Base-by-base conservation (phyloP, 371 early-diverging fungal genomes). In the Actinomucor elegans region DNA sequence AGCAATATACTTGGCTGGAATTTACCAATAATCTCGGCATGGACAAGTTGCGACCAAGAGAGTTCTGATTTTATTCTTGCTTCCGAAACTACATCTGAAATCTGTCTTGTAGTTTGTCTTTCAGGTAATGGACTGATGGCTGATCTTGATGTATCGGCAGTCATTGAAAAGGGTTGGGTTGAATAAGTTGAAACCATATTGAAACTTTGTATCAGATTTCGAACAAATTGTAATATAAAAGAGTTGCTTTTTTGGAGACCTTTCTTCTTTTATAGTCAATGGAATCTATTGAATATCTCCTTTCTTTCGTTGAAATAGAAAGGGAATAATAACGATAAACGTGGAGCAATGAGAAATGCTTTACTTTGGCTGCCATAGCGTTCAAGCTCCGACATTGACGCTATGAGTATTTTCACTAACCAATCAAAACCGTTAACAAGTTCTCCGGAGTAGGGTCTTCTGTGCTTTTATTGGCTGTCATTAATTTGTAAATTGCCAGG, bases 21-120 rank as follows among this genome's bases (percentile, higher is more conserved):
- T 32, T 37, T 77, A 73, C 75, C 80, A 50, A 84, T 85, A 42
- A 92, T 88, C 69, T 93, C 93, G 11, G 88, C 80, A 71, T 89
- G 85, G 34, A 93, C 71, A 34, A 93, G 69, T 62, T 89, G 87
- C n/a, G 71, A 60, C 92, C 91, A 90, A 34, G 69, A 64, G 12
- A 87, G 62, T 59, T 90, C 90, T 48, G 80, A 80, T 48, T 77
- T 74, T 27, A 56, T 56, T 35, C 20, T 42, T 6, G 32, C 36
- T 21, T 47, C 47, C 4, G 24, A 15, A 28, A n/a, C 8, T 9
- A 14, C n/a, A 14, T 29, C 46, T 32, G 21, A 15, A 18, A 20
- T 32, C 26, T 41, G 15, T 50, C 31, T 48, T 35, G 33, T 24
- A 6, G 17, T 27, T 17, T 24, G 35, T 17, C 23, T 42, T 32